Base-by-base conservation (phyloP, 768 basidiomycete species). In the Mycena capillaripes region DNA sequence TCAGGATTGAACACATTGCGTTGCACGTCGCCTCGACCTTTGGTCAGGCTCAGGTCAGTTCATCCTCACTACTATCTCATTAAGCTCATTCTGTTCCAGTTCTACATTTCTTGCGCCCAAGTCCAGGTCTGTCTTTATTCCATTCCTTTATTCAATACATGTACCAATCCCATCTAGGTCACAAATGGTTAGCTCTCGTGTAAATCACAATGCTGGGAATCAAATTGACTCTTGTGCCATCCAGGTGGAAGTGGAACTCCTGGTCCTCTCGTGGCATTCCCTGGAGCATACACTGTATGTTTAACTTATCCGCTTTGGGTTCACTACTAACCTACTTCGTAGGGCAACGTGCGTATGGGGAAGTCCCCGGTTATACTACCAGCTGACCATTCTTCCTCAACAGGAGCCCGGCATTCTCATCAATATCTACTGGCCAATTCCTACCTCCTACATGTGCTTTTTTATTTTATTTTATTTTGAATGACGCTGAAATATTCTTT, bases 191-290 rank as follows among this genome's bases (percentile, higher is more conserved):
- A 55, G 60, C 44, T 3, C 3, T 23, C 6, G 25, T 25, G 32
- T 6, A 12, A 36, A 16, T 38, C 38, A 16, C 16, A n/a, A n/a
- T n/a, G n/a, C 4, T 11, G 9, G 53, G 8, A n/a, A 5, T 8
- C 19, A 36, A 21, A 55, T 34, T 44, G 10, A n/a, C 34, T 50
- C 56, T 34, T 9, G 21, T 25, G 30, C 23, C 19, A 21, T 52
- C 1, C 21, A 66, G 73, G 74, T 44, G 82, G 82, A 21, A 80
- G 58, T 68, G 82, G 82, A 16, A 81, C 66, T 4, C 82, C 82
- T 3, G 78, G 79, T 14, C 82, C 82, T 10, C 76, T 82, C 29
- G 82, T 82, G n/a, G 63, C 79, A 10, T 80, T 83, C 75, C 82
- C 82, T 10, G 82, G 82, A 21, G 82, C 78, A 12, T 83, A 83